Percentiles rank a stretch among this genome's conserved stretches.
Evolutionary conservation across 108 stramenopile species (phyloP).

Genomic region (Skeletonema potamos): DNA sequence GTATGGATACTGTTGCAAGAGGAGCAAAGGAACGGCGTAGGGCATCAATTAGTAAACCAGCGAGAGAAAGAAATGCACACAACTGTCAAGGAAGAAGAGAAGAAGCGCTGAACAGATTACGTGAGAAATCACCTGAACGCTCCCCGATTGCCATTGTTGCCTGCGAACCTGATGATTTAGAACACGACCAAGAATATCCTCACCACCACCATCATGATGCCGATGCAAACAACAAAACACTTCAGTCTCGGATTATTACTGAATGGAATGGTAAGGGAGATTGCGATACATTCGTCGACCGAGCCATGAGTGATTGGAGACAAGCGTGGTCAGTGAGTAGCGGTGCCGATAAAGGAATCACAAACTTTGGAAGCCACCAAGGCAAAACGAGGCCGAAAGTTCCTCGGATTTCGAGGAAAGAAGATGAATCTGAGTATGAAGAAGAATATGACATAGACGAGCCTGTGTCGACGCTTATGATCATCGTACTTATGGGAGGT

Average conservation of each 20-base stretch:
- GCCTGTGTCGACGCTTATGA: constrained; percentile 33
- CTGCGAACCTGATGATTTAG: constrained; percentile 49
- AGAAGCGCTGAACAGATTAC: constrained; percentile 3
- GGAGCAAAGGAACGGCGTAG: constrained; percentile 46
- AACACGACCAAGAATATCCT: constrained; percentile 32
- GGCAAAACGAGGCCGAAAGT: constrained; percentile 14
- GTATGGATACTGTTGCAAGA: constrained; percentile 54
- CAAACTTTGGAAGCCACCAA: background rate
- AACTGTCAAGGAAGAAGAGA: background rate
- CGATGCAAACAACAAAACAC: constrained; percentile 45
- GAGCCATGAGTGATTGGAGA: constrained; percentile 47
- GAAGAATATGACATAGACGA: constrained; percentile 13
- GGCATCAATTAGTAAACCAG: background rate
- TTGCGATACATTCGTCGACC: constrained; percentile 40
- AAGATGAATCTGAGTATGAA: constrained; percentile 2
- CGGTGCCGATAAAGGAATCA: background rate
- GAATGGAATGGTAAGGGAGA: constrained; percentile 67
- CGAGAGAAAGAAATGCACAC: background rate
- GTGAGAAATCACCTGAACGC: constrained; percentile 22
- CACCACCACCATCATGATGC: constrained; percentile 27
- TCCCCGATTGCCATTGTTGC: constrained; percentile 52
- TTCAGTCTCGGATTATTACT: constrained; percentile 46
- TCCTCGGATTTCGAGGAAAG: constrained; percentile 24
- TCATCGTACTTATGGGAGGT: constrained; percentile 19
- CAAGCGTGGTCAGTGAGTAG: constrained; percentile 12